Evolutionary conservation across 805 yeast species (phyloP).

Genomic region (Candida ulmi): DNA sequence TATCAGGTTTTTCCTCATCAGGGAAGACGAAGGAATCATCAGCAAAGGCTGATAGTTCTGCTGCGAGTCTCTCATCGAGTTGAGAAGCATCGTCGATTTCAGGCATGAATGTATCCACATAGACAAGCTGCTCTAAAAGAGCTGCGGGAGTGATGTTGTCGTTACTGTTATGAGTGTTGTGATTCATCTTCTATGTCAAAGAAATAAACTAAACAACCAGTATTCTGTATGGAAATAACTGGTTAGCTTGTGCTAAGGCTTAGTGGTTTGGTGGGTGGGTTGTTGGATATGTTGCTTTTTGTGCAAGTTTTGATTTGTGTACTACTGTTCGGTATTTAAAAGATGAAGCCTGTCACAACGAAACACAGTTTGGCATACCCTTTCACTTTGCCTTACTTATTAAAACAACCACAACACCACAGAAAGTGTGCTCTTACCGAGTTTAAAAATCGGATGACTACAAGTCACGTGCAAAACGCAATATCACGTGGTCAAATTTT

Average conservation of each 20-base stretch:
- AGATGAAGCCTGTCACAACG: no score
- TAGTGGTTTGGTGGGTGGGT: no score
- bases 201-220: not conserved
- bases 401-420: not conserved
- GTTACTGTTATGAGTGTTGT: slow-evolving; percentile 5
- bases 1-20: slow-evolving; percentile 65
- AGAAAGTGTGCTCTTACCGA: not conserved
- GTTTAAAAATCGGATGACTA: not conserved
- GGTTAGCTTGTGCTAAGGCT: no score
- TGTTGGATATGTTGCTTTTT: no score
- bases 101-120: slow-evolving; percentile 71
- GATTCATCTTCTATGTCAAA: not conserved
- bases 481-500: slow-evolving; percentile 5
- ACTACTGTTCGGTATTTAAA: no score
- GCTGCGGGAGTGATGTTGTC: slow-evolving; percentile 33
- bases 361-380: slow-evolving; percentile 1
- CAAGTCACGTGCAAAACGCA: slow-evolving; percentile 7
- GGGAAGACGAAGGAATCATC: slow-evolving; percentile 78
- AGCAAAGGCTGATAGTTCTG: slow-evolving; percentile 76
- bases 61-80: slow-evolving; percentile 48
- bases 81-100: slow-evolving; percentile 36
- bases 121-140: slow-evolving; percentile 69
- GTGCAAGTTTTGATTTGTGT: no score
- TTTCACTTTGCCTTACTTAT: not conserved
- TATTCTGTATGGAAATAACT: not conserved